These are phyloP conservation scores for Ogataea paraovalis DNA, from an alignment of 805 yeast species.

Conservation along the genomic window DNA sequence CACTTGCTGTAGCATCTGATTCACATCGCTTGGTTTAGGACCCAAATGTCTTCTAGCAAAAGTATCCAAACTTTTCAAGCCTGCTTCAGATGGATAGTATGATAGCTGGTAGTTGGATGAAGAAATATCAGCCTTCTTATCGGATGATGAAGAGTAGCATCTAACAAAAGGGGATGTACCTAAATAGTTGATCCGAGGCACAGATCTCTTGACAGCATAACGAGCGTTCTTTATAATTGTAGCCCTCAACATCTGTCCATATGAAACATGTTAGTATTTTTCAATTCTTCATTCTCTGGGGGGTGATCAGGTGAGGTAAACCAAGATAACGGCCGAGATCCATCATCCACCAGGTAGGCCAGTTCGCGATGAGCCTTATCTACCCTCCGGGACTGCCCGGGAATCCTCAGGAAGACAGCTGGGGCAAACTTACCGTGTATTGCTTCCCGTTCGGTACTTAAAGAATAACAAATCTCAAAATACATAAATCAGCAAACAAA, in stretches of 20 bases:
- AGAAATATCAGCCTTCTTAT: constrained; percentile 46
- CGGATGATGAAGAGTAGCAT: constrained; percentile 10
- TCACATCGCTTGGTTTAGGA: constrained; percentile 60
- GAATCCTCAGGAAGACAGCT: not conserved
- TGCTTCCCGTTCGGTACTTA: not conserved
- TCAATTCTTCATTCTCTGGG: too few relatives aligned
- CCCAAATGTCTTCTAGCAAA: constrained; percentile 92
- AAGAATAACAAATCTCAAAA: too few relatives aligned
- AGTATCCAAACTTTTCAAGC: constrained; percentile 54
- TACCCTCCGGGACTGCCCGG: not conserved
- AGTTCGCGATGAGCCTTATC: not conserved
- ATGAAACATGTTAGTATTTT: not conserved
- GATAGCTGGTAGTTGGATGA: constrained; percentile 47
- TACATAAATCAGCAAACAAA: too few relatives aligned
- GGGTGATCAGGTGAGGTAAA: too few relatives aligned
- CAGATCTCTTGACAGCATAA: not conserved
- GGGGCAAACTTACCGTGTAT: too few relatives aligned
- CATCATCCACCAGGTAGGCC: too few relatives aligned
- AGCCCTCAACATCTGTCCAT: constrained; percentile 6
- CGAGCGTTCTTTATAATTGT: not conserved
- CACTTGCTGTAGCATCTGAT: constrained; percentile 59
- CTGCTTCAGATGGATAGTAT: constrained; percentile 37
- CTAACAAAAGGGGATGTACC: constrained; percentile 2
- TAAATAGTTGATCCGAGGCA: not conserved
- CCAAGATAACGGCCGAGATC: too few relatives aligned